Percentiles rank a stretch among this genome's conserved stretches.
phyloP scores from a whole-genome alignment of 495 filamentous ascomycete species.

The Hypoxylon fragiforme region DNA sequence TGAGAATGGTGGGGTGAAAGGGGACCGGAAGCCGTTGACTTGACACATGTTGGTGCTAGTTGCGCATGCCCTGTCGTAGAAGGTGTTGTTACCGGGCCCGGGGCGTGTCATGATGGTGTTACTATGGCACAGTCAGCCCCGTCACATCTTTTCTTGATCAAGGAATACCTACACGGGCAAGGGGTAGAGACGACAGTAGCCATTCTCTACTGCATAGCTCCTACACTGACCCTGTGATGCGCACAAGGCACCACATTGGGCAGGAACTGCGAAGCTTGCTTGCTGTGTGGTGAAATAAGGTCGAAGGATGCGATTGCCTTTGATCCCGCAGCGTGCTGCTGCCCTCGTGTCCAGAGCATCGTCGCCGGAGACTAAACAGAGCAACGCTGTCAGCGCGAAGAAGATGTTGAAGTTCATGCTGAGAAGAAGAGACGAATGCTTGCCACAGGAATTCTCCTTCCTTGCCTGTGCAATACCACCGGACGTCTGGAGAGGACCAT shows the following conservation, averaged over 20 bases:
- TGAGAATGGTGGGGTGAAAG: constrained; percentile 1
- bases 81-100: constrained; percentile 2
- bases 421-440: constrained; percentile 2
- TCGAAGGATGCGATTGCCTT: constrained; percentile 4
- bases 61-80: constrained; percentile 11
- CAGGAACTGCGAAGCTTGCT: constrained; percentile 11
- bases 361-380: neutral
- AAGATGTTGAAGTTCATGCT: constrained; percentile 5
- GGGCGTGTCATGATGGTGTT: neutral
- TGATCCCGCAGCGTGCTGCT: constrained; percentile 5
- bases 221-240: constrained; percentile 4
- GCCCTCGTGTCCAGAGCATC: constrained; percentile 6
- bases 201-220: constrained; percentile 13
- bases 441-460: neutral
- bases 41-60: constrained; percentile 10
- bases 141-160: neutral
- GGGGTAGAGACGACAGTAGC: constrained; percentile 8
- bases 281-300: constrained; percentile 5
- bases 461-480: neutral
- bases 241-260: constrained; percentile 13
- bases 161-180: constrained; percentile 9
- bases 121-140: neutral
- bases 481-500: neutral
- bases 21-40: constrained; percentile 7
- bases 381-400: constrained; percentile 11